Percentiles rank a stretch among this genome's conserved stretches.
Evolutionary conservation across 1,139 yeast species (phyloP).

Genomic region (Pichia sp.): DNA sequence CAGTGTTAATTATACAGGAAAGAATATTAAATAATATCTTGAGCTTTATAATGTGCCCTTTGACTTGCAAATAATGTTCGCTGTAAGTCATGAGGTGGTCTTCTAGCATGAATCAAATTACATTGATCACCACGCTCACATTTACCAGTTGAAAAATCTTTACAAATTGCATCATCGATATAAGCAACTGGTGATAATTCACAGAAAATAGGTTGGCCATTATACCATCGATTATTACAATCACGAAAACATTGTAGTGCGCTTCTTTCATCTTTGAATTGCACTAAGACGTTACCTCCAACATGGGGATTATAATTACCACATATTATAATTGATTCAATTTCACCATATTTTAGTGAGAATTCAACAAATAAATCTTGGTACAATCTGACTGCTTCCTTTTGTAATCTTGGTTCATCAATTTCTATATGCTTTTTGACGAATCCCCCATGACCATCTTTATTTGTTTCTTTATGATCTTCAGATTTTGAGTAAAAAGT

Average conservation of each 20-base stretch:
- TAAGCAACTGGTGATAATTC: conserved; percentile 73
- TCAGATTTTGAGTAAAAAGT: conserved; percentile 8
- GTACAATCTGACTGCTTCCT: conserved; percentile 57
- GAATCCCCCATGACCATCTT: conserved; percentile 8
- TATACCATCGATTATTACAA: conserved; percentile 78
- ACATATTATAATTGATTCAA: conserved; percentile 65
- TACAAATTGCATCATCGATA: conserved; percentile 68
- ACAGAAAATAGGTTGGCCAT: conserved; percentile 71
- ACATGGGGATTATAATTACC: conserved; percentile 78
- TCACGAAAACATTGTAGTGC: conserved; percentile 57
- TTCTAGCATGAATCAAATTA: conserved; percentile 76
- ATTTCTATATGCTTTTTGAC: conserved; percentile 6
- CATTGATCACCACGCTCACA: conserved; percentile 80
- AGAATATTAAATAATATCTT: background rate
- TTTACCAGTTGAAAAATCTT: conserved; percentile 22
- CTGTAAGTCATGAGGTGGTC: conserved; percentile 45
- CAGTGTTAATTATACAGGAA: background rate
- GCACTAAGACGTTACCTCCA: conserved; percentile 78
- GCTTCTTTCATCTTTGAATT: conserved; percentile 46
- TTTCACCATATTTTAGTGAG: conserved; percentile 52
- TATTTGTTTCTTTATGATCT: background rate
- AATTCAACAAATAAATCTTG: conserved; percentile 69
- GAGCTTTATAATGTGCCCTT: conserved; percentile 5
- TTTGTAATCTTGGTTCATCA: conserved; percentile 36
- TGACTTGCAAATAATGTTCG: conserved; percentile 26